These are phyloP conservation scores for Camelina laxa DNA, from an alignment of 345 rosid species.

Conservation along the genomic window DNA sequence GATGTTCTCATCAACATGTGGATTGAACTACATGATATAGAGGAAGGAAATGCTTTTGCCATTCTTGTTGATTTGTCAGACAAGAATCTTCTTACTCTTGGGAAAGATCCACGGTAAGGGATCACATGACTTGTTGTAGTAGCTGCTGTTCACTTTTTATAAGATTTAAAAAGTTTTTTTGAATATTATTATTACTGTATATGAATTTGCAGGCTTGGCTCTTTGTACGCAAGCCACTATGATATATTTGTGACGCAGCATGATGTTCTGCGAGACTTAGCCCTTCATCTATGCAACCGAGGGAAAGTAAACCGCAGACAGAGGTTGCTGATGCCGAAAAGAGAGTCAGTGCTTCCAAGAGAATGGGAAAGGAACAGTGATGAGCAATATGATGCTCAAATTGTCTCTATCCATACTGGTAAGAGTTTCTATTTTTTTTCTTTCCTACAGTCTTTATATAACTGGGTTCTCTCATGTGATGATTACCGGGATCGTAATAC, in stretches of 20 bases:
- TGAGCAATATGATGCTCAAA: conserved; percentile 63
- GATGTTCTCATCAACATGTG: conserved; percentile 88
- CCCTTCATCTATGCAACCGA: conserved; percentile 59
- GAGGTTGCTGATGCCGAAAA: conserved; percentile 75
- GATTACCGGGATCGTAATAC: conserved; percentile 24
- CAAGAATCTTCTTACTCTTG: conserved; percentile 82
- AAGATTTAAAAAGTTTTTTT: not conserved
- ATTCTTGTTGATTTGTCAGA: conserved; percentile 71
- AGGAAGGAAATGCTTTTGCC: conserved; percentile 66
- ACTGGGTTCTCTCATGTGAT: not conserved
- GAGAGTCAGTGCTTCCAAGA: conserved; percentile 64
- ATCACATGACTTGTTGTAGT: conserved; percentile 2
- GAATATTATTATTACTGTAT: not conserved
- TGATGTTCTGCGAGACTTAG: conserved; percentile 90
- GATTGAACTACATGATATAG: conserved; percentile 72
- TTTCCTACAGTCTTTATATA: not conserved
- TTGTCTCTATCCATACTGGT: conserved; percentile 90
- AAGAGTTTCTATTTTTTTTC: not conserved
- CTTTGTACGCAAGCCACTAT: conserved; percentile 63
- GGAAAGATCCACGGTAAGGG: conserved; percentile 71
- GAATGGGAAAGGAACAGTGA: conserved; percentile 83
- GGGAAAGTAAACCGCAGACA: conserved; percentile 54
- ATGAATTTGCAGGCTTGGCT: conserved; percentile 67
- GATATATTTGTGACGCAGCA: conserved; percentile 83
- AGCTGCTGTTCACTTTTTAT: conserved; percentile 7